Percentiles rank a stretch among this genome's conserved stretches.
These are phyloP conservation scores for Anacardium occidentale DNA, from an alignment of 345 rosid genomes.

Conservation along the genomic window DNA sequence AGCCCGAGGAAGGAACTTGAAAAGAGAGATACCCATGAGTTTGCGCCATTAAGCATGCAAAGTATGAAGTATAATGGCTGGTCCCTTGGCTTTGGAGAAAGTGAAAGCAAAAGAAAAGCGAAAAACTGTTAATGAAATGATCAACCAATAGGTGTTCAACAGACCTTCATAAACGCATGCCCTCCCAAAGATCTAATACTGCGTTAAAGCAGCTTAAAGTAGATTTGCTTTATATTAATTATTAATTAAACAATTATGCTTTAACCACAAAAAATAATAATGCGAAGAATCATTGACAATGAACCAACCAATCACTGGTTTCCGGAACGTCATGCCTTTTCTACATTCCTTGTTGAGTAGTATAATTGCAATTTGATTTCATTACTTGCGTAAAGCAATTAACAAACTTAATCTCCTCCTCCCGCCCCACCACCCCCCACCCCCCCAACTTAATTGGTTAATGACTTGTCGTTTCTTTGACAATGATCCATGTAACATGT, in stretches of 20 bases:
- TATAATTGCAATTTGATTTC: constrained; percentile 23
- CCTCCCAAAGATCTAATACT: constrained; percentile 33
- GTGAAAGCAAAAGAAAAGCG: constrained; percentile 13
- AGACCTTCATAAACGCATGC: constrained; percentile 24
- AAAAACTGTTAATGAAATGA: background rate
- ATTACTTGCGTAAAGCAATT: constrained; percentile 28
- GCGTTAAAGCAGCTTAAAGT: constrained; percentile 45
- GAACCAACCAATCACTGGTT: constrained; percentile 29
- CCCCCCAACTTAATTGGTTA: background rate
- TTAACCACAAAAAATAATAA: background rate
- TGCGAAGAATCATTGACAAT: constrained; percentile 41
- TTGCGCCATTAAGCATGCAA: constrained; percentile 2
- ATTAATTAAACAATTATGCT: constrained; percentile 9
- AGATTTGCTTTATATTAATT: constrained; percentile 46
- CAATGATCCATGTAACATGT: constrained; percentile 8
- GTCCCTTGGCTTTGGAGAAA: constrained; percentile 40
- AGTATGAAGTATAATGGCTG: constrained; percentile 2
- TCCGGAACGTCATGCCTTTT: constrained; percentile 37
- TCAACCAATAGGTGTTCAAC: constrained; percentile 25
- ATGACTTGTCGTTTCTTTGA: background rate
- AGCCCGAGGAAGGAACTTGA: background rate
- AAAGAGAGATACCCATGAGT: background rate
- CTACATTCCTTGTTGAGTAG: constrained; percentile 21
- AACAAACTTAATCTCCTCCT: background rate
- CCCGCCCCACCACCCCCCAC: no score